Percentiles rank a stretch among this genome's conserved stretches.
Evolutionary conservation across 2,329 filamentous ascomycete genomes (phyloP).

Genomic region (Botryotinia globosa): DNA sequence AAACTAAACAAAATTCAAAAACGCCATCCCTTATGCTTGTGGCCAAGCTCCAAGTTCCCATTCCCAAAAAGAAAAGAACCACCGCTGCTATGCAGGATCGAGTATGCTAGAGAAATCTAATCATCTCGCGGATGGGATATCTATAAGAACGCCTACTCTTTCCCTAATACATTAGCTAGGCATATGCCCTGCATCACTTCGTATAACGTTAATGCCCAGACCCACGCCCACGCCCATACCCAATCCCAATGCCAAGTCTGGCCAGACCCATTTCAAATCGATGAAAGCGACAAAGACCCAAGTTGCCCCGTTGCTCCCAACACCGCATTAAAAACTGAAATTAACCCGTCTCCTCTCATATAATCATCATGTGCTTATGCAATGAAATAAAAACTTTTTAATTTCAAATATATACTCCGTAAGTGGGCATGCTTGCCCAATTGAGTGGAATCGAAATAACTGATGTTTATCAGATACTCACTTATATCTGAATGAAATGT

Average conservation of each 20-base stretch:
- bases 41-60: not conserved
- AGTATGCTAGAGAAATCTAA: not conserved
- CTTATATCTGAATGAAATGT: not conserved
- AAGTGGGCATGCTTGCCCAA: not conserved
- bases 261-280: not conserved
- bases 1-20: not conserved
- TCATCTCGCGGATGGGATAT: slow-evolving; percentile 16
- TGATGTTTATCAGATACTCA: not conserved
- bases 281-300: slow-evolving; percentile 3
- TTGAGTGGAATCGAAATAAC: not conserved
- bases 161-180: not conserved
- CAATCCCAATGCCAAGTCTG: not conserved
- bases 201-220: slow-evolving; percentile 3
- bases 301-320: slow-evolving; percentile 1
- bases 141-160: slow-evolving; percentile 5
- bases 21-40: slow-evolving; percentile 3
- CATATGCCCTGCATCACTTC: not conserved
- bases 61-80: slow-evolving; percentile 1
- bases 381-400: slow-evolving; percentile 7
- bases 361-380: not conserved
- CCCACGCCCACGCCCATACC: not conserved
- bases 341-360: not conserved
- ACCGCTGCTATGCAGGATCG: slow-evolving; percentile 14
- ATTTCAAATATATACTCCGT: slow-evolving; percentile 2
- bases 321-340: slow-evolving; percentile 5